These are phyloP conservation scores for Pyrus bretschneideri DNA, from an alignment of 306 rosid species.

Conservation along the genomic window DNA sequence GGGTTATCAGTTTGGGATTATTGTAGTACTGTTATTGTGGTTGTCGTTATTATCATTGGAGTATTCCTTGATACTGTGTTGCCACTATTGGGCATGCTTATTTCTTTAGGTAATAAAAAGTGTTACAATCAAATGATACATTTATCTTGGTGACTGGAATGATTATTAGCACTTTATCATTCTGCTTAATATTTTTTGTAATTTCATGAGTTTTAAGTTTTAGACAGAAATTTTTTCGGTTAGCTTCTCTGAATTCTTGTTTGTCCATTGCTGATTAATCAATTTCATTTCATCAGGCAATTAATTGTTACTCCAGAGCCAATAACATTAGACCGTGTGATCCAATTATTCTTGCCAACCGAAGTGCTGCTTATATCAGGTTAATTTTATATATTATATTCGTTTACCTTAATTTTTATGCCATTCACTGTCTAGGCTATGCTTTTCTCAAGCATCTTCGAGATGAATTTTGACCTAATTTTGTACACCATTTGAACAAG, in stretches of 20 bases:
- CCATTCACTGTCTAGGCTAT: neutral
- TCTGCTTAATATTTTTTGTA: neutral
- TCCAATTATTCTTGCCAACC: constrained; percentile 70
- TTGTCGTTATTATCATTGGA: neutral
- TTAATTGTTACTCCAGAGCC: constrained; percentile 72
- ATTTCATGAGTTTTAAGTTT: neutral
- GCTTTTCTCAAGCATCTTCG: neutral
- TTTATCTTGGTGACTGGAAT: neutral
- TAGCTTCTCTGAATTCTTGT: neutral
- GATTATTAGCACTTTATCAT: neutral
- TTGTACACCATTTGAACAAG: constrained; percentile 18
- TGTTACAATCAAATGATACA: neutral
- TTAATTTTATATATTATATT: constrained; percentile 17
- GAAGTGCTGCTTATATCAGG: constrained; percentile 87
- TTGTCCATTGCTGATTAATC: constrained; percentile 13
- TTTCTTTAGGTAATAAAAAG: neutral
- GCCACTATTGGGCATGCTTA: neutral
- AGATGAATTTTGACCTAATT: constrained; percentile 8
- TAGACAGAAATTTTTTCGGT: neutral
- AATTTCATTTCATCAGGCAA: constrained; percentile 56
- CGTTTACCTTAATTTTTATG: neutral
- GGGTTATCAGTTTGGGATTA: neutral
- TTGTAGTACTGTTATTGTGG: neutral
- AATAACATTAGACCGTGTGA: constrained; percentile 71
- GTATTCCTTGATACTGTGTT: neutral